phyloP scores from a whole-genome alignment of 331 rosid genomes.

The Pyrus hybrid region DNA sequence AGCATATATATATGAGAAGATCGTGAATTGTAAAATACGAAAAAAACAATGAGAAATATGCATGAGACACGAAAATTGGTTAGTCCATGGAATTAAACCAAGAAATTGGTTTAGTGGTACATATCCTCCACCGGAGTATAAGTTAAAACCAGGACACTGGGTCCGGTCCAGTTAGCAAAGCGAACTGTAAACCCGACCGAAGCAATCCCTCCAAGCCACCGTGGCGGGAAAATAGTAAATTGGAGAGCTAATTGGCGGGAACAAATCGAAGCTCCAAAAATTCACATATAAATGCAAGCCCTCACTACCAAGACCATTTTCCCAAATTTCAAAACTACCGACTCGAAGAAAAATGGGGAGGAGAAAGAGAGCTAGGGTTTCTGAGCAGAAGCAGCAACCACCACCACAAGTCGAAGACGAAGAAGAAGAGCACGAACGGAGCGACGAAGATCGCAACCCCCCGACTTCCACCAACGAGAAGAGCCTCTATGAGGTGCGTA shows the following conservation, averaged over 20 bases:
- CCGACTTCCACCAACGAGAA: conserved; percentile 19
- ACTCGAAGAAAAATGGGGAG: conserved; percentile 33
- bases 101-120: too few relatives aligned
- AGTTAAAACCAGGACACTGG: background rate
- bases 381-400: conserved; percentile 25
- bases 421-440: background rate
- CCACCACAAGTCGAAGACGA: conserved; percentile 10
- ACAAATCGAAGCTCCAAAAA: conserved; percentile 1
- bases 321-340: background rate
- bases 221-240: conserved; percentile 15
- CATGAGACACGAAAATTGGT: too few relatives aligned
- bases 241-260: conserved; percentile 22
- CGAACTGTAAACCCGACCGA: background rate
- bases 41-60: too few relatives aligned
- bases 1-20: too few relatives aligned
- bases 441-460: conserved; percentile 7
- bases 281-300: background rate
- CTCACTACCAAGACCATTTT: background rate
- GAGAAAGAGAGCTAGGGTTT: conserved; percentile 59
- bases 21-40: too few relatives aligned
- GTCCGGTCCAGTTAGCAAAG: background rate
- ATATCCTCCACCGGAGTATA: too few relatives aligned
- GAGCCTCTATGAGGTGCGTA: conserved; percentile 58
- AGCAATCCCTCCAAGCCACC: background rate
- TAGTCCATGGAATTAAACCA: too few relatives aligned